These are phyloP conservation scores for Fusarium stilboides DNA, from an alignment of 2,329 filamentous ascomycete genomes.

Conservation along the genomic window DNA sequence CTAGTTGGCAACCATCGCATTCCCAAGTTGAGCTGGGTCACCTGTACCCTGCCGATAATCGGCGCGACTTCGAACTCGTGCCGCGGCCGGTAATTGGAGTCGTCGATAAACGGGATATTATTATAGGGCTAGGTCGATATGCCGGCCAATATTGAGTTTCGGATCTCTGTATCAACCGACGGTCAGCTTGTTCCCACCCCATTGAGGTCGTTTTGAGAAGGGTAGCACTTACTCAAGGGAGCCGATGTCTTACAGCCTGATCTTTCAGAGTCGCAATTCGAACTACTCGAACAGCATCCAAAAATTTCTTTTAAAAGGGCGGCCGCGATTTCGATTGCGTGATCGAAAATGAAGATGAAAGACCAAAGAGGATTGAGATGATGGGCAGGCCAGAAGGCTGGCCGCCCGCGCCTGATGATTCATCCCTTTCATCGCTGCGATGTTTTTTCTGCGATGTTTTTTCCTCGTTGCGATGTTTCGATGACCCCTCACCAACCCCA, in stretches of 20 bases:
- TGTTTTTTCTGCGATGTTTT: not conserved
- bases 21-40: not conserved
- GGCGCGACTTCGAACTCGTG: no score
- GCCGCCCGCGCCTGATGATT: not conserved
- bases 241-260: not conserved
- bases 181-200: not conserved
- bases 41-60: not conserved
- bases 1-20: not conserved
- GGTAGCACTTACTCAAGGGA: not conserved
- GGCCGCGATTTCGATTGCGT: not conserved
- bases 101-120: not conserved
- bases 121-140: no score
- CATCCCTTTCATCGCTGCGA: not conserved
- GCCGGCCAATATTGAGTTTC: not conserved
- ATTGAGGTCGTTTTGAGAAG: not conserved
- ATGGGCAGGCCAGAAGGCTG: not conserved
- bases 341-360: not conserved
- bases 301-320: not conserved
- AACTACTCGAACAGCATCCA: not conserved
- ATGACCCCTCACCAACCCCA: constrained; percentile 6
- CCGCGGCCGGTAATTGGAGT: no score
- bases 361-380: not conserved
- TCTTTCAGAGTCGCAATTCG: not conserved
- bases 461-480: constrained; percentile 15
- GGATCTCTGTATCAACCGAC: not conserved